Conservation (phyloP, 1,284 basidiomycete genomes). For the Pseudozyma sp. region DNA sequence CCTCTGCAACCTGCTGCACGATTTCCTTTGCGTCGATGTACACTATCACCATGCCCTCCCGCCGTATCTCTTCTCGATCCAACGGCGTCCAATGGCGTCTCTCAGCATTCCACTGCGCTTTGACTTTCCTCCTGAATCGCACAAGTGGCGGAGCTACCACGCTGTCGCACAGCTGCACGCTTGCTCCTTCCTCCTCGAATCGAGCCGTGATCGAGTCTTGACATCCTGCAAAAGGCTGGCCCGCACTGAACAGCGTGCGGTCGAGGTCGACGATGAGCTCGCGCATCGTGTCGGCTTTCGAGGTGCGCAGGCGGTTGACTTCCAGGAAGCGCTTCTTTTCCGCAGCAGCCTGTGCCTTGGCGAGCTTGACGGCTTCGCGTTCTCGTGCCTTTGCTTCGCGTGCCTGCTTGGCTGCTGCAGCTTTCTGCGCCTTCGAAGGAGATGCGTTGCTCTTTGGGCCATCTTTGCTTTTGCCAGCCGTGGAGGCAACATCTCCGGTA, state of each 20-base stretch:
- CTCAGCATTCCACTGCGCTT: slow-evolving; percentile 30
- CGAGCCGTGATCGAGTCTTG: slow-evolving; percentile 23
- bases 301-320: slow-evolving; percentile 43
- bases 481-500: neutral
- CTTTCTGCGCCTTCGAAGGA: slow-evolving; percentile 12
- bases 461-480: neutral
- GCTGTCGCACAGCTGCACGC: slow-evolving; percentile 28
- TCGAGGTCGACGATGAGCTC: slow-evolving; percentile 51
- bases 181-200: slow-evolving; percentile 32
- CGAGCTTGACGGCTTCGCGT: slow-evolving; percentile 32
- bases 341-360: slow-evolving; percentile 17
- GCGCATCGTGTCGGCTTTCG: slow-evolving; percentile 48
- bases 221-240: slow-evolving; percentile 16
- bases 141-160: slow-evolving; percentile 32
- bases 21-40: slow-evolving; percentile 38
- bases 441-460: neutral
- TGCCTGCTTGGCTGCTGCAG: slow-evolving; percentile 21
- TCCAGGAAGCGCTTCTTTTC: slow-evolving; percentile 48
- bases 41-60: slow-evolving; percentile 29
- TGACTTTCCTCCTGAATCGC: slow-evolving; percentile 28
- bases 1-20: slow-evolving; percentile 25
- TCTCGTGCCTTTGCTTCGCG: slow-evolving; percentile 34
- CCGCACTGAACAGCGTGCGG: slow-evolving; percentile 24
- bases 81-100: slow-evolving; percentile 40
- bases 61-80: slow-evolving; percentile 18